phyloP scores from a whole-genome alignment of 331 rosid genomes.

The Acacia concinna region DNA sequence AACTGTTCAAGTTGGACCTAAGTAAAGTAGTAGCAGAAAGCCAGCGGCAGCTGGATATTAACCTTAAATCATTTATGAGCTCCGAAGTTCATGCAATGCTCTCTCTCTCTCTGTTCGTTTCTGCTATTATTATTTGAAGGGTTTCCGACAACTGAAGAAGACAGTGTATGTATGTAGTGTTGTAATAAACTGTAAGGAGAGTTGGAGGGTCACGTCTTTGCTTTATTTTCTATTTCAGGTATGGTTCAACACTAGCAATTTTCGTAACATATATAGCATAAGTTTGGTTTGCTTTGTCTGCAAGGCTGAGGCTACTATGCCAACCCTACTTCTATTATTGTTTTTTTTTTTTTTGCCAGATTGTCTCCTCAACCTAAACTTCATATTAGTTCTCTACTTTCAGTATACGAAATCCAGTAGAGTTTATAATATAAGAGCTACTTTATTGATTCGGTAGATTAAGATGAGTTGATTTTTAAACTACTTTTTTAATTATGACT shows the following conservation, averaged over 20 bases:
- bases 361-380: neutral
- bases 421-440: neutral
- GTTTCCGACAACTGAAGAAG: slow-evolving; percentile 5
- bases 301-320: neutral
- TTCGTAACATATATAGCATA: neutral
- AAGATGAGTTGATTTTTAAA: too few species aligned
- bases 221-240: slow-evolving; percentile 1
- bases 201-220: neutral
- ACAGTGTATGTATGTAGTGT: neutral
- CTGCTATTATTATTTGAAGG: neutral
- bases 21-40: neutral
- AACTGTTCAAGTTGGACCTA: slow-evolving; percentile 1
- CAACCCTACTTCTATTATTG: neutral
- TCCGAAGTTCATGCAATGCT: slow-evolving; percentile 8
- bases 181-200: slow-evolving; percentile 4
- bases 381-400: neutral
- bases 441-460: too few species aligned
- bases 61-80: slow-evolving; percentile 12
- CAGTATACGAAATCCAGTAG: neutral
- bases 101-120: neutral
- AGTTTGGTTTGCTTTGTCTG: neutral
- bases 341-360: too few species aligned
- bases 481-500: too few species aligned
- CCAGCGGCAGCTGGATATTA: neutral
- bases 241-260: neutral